Evolutionary conservation across 2,329 filamentous ascomycete genomes (phyloP).

Genomic region (Coniochaeta prunicola): DNA sequence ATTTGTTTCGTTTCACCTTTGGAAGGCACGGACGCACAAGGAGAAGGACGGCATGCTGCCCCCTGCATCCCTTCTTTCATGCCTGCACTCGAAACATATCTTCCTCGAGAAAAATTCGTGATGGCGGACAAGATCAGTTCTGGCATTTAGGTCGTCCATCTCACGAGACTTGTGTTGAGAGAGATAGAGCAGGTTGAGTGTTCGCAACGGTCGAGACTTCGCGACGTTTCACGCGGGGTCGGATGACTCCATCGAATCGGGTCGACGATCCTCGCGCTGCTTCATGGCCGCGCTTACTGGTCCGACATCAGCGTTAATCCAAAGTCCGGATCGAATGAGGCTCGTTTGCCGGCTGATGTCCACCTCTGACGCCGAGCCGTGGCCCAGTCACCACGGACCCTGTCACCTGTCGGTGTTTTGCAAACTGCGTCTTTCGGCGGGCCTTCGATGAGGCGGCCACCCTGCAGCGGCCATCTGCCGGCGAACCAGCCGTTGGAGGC

Average conservation of each 20-base stretch:
- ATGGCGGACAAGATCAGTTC: too few relatives aligned
- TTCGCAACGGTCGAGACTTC: too few relatives aligned
- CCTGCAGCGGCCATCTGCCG: background rate
- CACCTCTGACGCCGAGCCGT: background rate
- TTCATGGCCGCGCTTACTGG: background rate
- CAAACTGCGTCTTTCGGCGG: background rate
- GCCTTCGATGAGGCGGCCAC: background rate
- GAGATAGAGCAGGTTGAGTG: too few relatives aligned
- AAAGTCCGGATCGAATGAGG: background rate
- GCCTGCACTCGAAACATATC: background rate
- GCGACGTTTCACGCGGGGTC: background rate
- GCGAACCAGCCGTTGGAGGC: background rate
- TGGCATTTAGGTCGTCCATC: too few relatives aligned
- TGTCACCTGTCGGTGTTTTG: background rate
- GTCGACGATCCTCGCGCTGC: background rate
- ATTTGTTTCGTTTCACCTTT: background rate
- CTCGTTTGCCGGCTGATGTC: background rate
- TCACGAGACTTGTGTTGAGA: too few relatives aligned
- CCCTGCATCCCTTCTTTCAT: background rate
- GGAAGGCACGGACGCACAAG: background rate
- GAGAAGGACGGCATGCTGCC: background rate
- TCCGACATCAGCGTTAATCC: background rate
- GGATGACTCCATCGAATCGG: background rate
- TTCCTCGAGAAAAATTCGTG: background rate
- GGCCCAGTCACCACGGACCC: background rate